phyloP scores from a whole-genome alignment of 208 protist species.

The Leishmania lainsoni region DNA sequence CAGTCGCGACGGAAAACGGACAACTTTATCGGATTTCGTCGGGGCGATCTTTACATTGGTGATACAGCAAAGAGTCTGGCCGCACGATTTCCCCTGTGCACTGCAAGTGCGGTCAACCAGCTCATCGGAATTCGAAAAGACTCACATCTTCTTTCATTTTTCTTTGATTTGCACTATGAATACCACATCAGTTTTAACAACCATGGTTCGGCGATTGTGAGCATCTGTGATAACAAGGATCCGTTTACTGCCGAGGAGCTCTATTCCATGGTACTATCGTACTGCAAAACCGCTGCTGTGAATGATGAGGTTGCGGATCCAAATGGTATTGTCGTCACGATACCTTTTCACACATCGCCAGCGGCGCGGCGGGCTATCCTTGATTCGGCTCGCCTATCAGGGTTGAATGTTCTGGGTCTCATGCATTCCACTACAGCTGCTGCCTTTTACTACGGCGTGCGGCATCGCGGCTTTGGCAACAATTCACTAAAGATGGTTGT shows the following conservation, averaged over 20 bases:
- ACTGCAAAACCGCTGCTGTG: slow-evolving; percentile 49
- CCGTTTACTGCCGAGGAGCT: slow-evolving; percentile 88
- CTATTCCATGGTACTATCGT: slow-evolving; percentile 86
- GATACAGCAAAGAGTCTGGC: slow-evolving; percentile 85
- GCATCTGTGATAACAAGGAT: slow-evolving; percentile 48
- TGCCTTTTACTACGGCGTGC: slow-evolving; percentile 88
- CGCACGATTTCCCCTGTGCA: slow-evolving; percentile 85
- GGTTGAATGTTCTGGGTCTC: slow-evolving; percentile 85
- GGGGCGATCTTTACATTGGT: slow-evolving; percentile 90
- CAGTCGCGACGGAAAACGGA: slow-evolving; percentile 93
- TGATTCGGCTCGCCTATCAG: slow-evolving; percentile 86
- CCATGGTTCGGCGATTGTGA: slow-evolving; percentile 49
- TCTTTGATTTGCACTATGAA: slow-evolving; percentile 40
- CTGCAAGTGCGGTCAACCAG: slow-evolving; percentile 65
- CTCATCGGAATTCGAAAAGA: slow-evolving; percentile 62
- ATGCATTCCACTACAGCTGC: slow-evolving; percentile 93
- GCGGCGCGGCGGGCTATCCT: slow-evolving; percentile 83
- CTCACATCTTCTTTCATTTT: slow-evolving; percentile 35
- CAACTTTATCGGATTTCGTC: slow-evolving; percentile 90
- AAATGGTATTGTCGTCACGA: slow-evolving; percentile 84
- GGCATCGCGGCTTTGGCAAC: slow-evolving; percentile 79
- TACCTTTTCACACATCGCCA: slow-evolving; percentile 87
- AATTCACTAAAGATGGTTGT: slow-evolving; percentile 72
- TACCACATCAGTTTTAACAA: slow-evolving; percentile 53
- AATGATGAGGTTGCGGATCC: slow-evolving; percentile 59